Base-by-base conservation (phyloP, 768 basidiomycete species). In the Tricholoma saponaceum region DNA sequence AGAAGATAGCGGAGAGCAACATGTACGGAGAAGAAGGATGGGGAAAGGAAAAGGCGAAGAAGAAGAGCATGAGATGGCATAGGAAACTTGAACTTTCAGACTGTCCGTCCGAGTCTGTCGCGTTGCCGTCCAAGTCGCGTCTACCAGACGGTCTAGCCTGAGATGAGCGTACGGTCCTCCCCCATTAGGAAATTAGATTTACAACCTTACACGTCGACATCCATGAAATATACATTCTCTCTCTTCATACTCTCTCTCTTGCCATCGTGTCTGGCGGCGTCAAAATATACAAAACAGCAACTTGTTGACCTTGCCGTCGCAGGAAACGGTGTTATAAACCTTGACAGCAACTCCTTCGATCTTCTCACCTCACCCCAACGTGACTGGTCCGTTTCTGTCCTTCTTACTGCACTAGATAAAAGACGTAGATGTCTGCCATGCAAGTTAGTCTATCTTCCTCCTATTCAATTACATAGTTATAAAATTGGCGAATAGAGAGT, bases 11-110 rank as follows among this genome's bases (percentile, higher is more conserved):
- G 84, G 61, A 98, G 86, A 28, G 95, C 95, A 64, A 95, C 89
- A 77, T 95, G 90, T 55, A 96, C 90, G 10, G 90, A 90, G 76
- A 97, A 98, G 79, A 92, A 98, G 33, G 86, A 86, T 4, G 92
- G 89, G 18, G 92, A 93, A 57, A 95, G 86, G 70, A 97, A 96
- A 51, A 98, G 86, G 28, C 95, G 88, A 55, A 98, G 83, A 53
- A 95, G 87, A 59, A 94, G 79, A 47, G 85, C 90, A 89, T 94
- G 90, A 63, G 88, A 90, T 71, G 80, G 75, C 77, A 82, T 81
- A 55, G 52, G 44, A 46, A 46, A 46, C 18, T 13, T 23, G 33
- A 26, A 39, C 18, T n/a, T n/a, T n/a, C n/a, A n/a, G n/a, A n/a
- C n/a, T n/a, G n/a, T n/a, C n/a, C n/a, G n/a, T n/a, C 30, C 8